Evolutionary conservation across 2,329 filamentous ascomycete species (phyloP).

Genomic region (Aureobasidium sp.): DNA sequence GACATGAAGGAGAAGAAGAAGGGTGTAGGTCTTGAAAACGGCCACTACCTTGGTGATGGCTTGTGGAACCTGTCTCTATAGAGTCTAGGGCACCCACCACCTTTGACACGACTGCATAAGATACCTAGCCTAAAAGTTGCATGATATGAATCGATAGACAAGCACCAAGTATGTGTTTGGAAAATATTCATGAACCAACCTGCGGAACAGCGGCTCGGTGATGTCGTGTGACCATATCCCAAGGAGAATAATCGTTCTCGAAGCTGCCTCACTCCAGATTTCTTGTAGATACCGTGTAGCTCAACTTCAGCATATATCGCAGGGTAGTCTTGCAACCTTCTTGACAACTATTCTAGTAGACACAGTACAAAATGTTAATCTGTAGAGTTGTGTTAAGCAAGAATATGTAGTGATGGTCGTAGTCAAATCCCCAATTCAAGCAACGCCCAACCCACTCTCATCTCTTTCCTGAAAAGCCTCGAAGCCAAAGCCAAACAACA

Average conservation of each 20-base stretch:
- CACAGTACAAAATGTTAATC: too few relatives aligned
- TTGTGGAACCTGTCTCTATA: slow-evolving; percentile 65
- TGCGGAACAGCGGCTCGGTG: background rate
- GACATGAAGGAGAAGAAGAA: slow-evolving; percentile 94
- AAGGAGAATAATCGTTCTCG: background rate
- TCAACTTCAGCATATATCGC: background rate
- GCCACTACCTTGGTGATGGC: slow-evolving; percentile 89
- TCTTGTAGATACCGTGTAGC: background rate
- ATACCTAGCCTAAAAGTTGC: slow-evolving; percentile 6
- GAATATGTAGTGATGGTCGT: background rate
- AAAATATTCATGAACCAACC: background rate
- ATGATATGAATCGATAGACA: background rate
- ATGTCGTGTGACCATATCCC: background rate
- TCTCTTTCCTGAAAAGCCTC: slow-evolving; percentile 8
- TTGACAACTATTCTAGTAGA: too few relatives aligned
- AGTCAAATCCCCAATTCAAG: background rate
- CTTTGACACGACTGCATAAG: background rate
- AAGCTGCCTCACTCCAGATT: background rate
- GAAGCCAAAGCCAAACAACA: slow-evolving; percentile 7
- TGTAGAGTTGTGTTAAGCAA: background rate
- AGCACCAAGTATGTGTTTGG: background rate
- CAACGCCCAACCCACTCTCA: slow-evolving; percentile 7
- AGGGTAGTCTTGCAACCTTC: background rate
- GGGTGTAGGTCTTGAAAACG: slow-evolving; percentile 85
- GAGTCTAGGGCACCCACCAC: background rate